Conservation (phyloP, 345 rosid species). For the Melaleuca alternifolia region DNA sequence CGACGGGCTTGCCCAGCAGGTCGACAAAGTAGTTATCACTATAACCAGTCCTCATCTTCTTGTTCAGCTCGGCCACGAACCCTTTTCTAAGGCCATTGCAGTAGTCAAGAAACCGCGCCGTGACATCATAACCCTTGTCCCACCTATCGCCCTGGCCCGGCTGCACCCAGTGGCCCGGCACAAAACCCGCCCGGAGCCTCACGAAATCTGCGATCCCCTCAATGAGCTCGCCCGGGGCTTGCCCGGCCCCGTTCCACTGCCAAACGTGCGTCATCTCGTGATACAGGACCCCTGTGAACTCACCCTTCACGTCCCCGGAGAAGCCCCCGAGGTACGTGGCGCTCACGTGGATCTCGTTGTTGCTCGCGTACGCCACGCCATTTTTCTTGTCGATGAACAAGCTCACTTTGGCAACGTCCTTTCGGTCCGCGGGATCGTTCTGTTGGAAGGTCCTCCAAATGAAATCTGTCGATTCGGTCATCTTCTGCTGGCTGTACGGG, state of each 20-base stretch:
- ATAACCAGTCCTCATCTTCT: constrained; percentile 52
- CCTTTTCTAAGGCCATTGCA: constrained; percentile 41
- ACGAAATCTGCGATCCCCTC: constrained; percentile 73
- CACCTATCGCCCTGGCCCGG: constrained; percentile 55
- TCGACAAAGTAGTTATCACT: constrained; percentile 37
- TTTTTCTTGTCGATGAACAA: constrained; percentile 18
- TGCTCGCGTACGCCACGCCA: constrained; percentile 14
- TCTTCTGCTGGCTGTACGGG: constrained; percentile 5
- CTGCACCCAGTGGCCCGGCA: constrained; percentile 47
- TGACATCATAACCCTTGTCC: constrained; percentile 75
- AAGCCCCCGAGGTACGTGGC: constrained; percentile 12
- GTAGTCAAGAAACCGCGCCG: constrained; percentile 64
- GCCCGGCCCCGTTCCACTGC: constrained; percentile 64
- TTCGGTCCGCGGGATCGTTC: constrained; percentile 9
- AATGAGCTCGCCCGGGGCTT: constrained; percentile 29
- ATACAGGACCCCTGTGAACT: constrained; percentile 47
- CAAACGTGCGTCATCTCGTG: constrained; percentile 61
- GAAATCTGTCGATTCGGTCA: constrained; percentile 19
- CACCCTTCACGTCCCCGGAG: constrained; percentile 31
- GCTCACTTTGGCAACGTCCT: constrained; percentile 11
- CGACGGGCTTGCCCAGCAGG: constrained; percentile 43
- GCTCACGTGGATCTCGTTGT: constrained; percentile 23
- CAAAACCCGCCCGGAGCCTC: constrained; percentile 48
- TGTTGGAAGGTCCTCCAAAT: constrained; percentile 30
- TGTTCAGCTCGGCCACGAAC: constrained; percentile 59